Evolutionary conservation across 2,329 filamentous ascomycete species (phyloP), one percentile per base, ranked within the genome.

Genomic region (Ascochyta clinopodiicola): DNA sequence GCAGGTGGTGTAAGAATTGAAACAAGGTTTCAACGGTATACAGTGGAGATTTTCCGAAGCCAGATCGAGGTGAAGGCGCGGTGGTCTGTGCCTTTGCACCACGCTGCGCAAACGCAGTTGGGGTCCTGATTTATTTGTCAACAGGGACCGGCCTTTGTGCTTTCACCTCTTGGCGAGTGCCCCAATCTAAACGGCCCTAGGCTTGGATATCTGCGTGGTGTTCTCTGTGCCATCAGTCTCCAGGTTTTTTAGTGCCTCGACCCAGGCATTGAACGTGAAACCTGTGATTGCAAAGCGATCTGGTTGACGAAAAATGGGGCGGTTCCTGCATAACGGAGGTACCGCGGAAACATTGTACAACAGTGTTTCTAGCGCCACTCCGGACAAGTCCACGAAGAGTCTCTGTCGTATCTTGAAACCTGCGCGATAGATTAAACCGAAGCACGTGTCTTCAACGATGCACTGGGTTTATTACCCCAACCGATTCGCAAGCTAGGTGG

Each of bases 191-290:
- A 49, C 4, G 27, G 36, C 10, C 40, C 45, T 2, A 49, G 17
- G 17, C n/a, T 55, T 13, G 45, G 45, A 7, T 36, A 44, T 21
- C 40, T 49, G 21, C 40, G 39, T 9, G 35, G 34, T 40, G 49
- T 49, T 13, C 15, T 19, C 29, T 44, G 40, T 34, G n/a, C 13
- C 21, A 32, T 44, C 15, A 37, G 27, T n/a, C 6, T 24, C 6
- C 37, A 31, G 40, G 17, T 10, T 21, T 43, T 24, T 17, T 21
- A 12, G 8, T 38, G 2, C 19, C 4, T 34, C 44, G 27, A 10
- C 15, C 24, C 31, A 46, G 34, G 2, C 25, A 29, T 10, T 29
- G 25, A 8, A 29, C 2, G 25, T 10, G 25, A 29, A 25, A 25
- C 25, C 8, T 25, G 8, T 8, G 25, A 25, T 25, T 8, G 5